A percentile compares a stretch with the other conserved stretches of the same genome.
Conservation (phyloP, 805 yeast species). For the Pichia paraexigua region DNA sequence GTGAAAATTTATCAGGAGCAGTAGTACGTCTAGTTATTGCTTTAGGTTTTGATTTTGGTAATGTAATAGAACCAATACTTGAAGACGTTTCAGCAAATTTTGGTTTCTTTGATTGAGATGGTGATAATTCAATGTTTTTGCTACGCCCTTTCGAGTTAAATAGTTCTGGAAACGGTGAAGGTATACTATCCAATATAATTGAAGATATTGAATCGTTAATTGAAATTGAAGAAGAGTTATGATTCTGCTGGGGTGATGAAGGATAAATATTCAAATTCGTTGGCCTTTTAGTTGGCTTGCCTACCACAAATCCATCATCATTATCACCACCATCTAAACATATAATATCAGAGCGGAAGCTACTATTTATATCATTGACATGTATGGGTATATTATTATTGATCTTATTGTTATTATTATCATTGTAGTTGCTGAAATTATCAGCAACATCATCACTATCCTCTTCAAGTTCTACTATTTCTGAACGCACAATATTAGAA, state of each 20-base stretch:
- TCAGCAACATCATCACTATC: not conserved
- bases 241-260: slow-evolving; percentile 1
- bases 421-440: too few species aligned
- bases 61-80: not conserved
- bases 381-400: not conserved
- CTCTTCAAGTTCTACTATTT: not conserved
- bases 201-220: not conserved
- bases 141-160: not conserved
- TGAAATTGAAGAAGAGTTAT: not conserved
- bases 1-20: not conserved
- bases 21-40: not conserved
- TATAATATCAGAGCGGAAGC: not conserved
- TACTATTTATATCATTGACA: not conserved
- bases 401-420: not conserved
- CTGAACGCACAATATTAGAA: not conserved
- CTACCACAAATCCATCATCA: not conserved
- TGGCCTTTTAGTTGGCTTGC: not conserved
- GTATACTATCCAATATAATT: not conserved
- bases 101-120: not conserved
- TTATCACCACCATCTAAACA: not conserved
- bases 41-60: not conserved
- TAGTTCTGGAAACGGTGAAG: not conserved
- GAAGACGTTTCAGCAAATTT: not conserved
- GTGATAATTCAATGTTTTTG: not conserved
- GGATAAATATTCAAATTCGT: not conserved